A percentile compares a stretch with the other conserved stretches of the same genome.
phyloP scores from a whole-genome alignment of 176 grass and related monocot species.

The Poa pratensis region DNA sequence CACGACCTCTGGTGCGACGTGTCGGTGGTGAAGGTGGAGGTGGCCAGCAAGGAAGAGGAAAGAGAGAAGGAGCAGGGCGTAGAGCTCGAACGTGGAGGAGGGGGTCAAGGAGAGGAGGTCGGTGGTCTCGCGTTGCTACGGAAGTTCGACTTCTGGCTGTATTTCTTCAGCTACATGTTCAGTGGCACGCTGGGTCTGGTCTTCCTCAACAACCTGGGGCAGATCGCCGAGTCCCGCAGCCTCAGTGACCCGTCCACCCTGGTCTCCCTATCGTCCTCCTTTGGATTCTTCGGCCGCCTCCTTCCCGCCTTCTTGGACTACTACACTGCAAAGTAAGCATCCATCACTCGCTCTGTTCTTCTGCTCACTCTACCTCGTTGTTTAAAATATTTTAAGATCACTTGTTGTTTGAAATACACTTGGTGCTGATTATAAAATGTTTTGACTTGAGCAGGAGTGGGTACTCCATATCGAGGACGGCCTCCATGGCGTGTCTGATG shows the following conservation, averaged over 20 bases:
- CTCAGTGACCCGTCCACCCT: conserved; percentile 65
- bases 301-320: conserved; percentile 91
- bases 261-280: conserved; percentile 88
- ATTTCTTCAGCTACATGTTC: conserved; percentile 97
- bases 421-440: background rate
- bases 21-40: conserved; percentile 40
- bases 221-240: conserved; percentile 86
- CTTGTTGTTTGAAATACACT: no score
- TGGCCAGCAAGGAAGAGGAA: background rate
- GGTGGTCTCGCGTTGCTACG: conserved; percentile 71
- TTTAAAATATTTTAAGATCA: no score
- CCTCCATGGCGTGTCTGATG: conserved; percentile 88
- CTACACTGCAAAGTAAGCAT: conserved; percentile 76
- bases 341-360: background rate
- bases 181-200: conserved; percentile 85
- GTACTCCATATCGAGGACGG: conserved; percentile 63
- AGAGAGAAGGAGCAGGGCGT: background rate
- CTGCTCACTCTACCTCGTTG: no score
- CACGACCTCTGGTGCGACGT: conserved; percentile 60
- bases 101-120: conserved; percentile 44
- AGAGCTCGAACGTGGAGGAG: conserved; percentile 13
- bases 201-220: conserved; percentile 94
- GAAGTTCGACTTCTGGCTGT: conserved; percentile 85
- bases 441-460: conserved; percentile 52
- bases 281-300: conserved; percentile 97